Percentiles rank a stretch among this genome's conserved stretches.
phyloP scores from a whole-genome alignment of 139 green algal species.

The Edaphochlamys debaryana region DNA sequence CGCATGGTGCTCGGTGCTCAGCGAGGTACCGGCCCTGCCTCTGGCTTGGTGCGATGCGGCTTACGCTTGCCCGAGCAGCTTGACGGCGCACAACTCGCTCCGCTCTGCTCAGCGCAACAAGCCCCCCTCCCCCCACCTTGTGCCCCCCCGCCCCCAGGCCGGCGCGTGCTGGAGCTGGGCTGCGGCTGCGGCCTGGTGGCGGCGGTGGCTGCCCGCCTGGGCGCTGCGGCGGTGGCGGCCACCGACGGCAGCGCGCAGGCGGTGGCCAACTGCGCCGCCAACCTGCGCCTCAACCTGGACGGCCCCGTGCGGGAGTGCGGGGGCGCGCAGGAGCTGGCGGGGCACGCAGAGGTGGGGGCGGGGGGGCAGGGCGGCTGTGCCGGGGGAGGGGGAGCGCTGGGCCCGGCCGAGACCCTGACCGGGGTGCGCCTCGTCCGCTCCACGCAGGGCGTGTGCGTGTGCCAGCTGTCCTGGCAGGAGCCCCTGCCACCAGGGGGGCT shows the following conservation, averaged over 20 bases:
- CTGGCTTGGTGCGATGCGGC: no score
- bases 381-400: not conserved
- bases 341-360: not conserved
- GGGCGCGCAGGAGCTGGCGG: not conserved
- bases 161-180: conserved; percentile 75
- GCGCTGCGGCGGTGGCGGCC: conserved; percentile 49
- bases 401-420: no score
- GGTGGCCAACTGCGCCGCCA: conserved; percentile 73
- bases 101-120: no score
- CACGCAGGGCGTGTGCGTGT: not conserved
- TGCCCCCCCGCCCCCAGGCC: conserved; percentile 44
- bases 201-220: conserved; percentile 45
- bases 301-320: not conserved
- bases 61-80: no score
- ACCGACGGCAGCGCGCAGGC: conserved; percentile 74
- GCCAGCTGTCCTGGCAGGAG: conserved; percentile 17
- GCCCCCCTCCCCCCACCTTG: not conserved
- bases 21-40: no score
- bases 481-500: not conserved
- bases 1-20: no score
- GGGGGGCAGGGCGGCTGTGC: not conserved
- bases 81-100: no score
- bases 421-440: no score
- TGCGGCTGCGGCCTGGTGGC: conserved; percentile 72
- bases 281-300: conserved; percentile 70